Conservation (phyloP, 441 rosid species). For the Arabidopsis lyrata region DNA sequence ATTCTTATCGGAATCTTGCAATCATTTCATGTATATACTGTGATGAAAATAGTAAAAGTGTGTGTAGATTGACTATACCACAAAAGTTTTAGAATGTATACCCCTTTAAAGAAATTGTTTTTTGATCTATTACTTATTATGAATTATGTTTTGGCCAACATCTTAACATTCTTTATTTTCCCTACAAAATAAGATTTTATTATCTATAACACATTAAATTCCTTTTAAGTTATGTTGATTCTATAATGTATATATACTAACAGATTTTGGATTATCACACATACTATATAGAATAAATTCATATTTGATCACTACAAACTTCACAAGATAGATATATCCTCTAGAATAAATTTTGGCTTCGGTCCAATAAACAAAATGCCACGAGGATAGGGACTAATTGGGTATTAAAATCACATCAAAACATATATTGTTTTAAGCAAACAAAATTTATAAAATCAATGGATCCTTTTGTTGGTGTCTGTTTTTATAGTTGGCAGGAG, state of each 20-base stretch:
- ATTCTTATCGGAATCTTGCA: constrained; percentile 41
- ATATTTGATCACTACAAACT: constrained; percentile 1
- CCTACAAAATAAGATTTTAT: neutral
- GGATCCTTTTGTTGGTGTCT: constrained; percentile 42
- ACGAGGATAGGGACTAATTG: constrained; percentile 10
- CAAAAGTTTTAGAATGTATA: neutral
- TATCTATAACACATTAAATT: neutral
- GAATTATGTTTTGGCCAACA: neutral
- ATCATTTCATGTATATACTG: constrained; percentile 27
- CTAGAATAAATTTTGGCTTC: constrained; percentile 35
- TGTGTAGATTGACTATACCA: neutral
- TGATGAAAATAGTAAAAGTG: constrained; percentile 17
- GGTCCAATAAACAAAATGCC: constrained; percentile 41
- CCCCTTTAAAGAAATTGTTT: neutral
- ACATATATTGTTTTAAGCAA: constrained; percentile 32
- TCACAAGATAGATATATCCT: constrained; percentile 19
- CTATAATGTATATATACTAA: neutral
- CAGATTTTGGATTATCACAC: neutral
- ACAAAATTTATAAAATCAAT: constrained; percentile 17
- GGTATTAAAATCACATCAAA: constrained; percentile 25
- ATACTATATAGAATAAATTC: neutral
- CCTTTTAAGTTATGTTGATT: neutral
- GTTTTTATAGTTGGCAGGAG: constrained; percentile 45
- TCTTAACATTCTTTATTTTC: neutral
- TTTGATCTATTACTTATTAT: neutral